phyloP scores from a whole-genome alignment of 2,329 filamentous ascomycete species.

The Epichloe brachyelytri region DNA sequence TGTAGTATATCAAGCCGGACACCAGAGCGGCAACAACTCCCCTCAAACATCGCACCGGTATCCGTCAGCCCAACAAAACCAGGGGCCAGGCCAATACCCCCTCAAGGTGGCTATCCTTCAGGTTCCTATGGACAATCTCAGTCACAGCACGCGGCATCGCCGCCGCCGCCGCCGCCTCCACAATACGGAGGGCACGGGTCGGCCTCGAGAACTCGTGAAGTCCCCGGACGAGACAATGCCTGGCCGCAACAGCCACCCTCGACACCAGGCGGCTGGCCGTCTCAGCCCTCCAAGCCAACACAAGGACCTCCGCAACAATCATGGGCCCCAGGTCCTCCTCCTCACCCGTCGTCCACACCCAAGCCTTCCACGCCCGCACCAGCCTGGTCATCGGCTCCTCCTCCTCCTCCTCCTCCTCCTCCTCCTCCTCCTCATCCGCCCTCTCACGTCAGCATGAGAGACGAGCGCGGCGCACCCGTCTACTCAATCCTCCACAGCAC shows the following conservation, averaged over 20 bases:
- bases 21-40: constrained; percentile 28
- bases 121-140: constrained; percentile 25
- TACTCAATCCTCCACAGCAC: constrained; percentile 23
- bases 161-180: constrained; percentile 24
- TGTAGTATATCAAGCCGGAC: constrained; percentile 23
- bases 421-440: constrained; percentile 22
- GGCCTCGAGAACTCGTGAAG: constrained; percentile 30
- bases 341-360: constrained; percentile 16
- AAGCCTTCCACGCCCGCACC: constrained; percentile 23
- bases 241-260: constrained; percentile 17
- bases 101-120: constrained; percentile 30
- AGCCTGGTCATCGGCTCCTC: constrained; percentile 20
- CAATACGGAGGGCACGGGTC: constrained; percentile 33
- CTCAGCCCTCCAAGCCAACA: constrained; percentile 17
- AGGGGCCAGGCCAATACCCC: constrained; percentile 25
- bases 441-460: constrained; percentile 24
- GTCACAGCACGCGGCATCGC: constrained; percentile 31
- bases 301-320: constrained; percentile 23
- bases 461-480: constrained; percentile 24
- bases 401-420: constrained; percentile 20
- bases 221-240: constrained; percentile 22
- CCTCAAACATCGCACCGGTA: constrained; percentile 36
- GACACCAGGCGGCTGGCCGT: constrained; percentile 16
- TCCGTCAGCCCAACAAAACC: constrained; percentile 26
- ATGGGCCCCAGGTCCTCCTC: constrained; percentile 15